Evolutionary conservation across 169 alveolate genomes (phyloP), one percentile per base, ranked within the genome.

Genomic region (Eimeria acervulina): DNA sequence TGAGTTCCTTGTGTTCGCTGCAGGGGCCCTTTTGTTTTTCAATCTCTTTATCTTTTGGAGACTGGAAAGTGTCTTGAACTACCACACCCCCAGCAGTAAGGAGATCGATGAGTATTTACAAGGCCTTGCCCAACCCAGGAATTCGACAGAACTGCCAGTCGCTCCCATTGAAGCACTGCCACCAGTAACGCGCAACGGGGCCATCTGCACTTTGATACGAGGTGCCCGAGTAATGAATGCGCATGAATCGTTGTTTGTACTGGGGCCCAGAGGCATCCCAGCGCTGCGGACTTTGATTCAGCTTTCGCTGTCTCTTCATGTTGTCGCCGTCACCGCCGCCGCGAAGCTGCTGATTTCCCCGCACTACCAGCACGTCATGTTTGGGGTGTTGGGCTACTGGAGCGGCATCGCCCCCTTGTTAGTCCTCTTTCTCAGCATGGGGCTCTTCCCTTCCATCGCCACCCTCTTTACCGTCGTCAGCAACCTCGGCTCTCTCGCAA

Each of bases 271-370:
- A 33, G 96, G 96, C 21, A 63, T 66, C 70, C 83, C 70, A 7
- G 93, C 89, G 63, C 21, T 80, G 72, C 51, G 76, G 61, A 61
- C 76, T 1, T 6, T 28, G 19, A 80, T 93, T 36, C 96, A 81
- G 61, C 52, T 93, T 28, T 68, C 89, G n/a, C 76, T 93, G 31
- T 93, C 89, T 66, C 85, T 61, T 33, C 96, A 93, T 26, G 76
- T 93, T 31, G 96, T 93, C 28, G 90, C 96, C 59, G 55, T 81
- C n/a, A 87, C 96, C 31, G 74, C 61, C 87, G 33, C 84, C 28
- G 93, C 87, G 91, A 93, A 93, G 90, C 70, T 93, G 93, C 87
- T 93, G 83, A 66, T 78, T 31, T 93, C 96, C 47, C 93, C 90
- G 33, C 93, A 81, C 74, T 81, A 55, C 28, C 91, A 93, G 93